These are phyloP conservation scores for Chenopodium quinoa DNA, from an alignment of 148 eudicot genomes.

Conservation along the genomic window DNA sequence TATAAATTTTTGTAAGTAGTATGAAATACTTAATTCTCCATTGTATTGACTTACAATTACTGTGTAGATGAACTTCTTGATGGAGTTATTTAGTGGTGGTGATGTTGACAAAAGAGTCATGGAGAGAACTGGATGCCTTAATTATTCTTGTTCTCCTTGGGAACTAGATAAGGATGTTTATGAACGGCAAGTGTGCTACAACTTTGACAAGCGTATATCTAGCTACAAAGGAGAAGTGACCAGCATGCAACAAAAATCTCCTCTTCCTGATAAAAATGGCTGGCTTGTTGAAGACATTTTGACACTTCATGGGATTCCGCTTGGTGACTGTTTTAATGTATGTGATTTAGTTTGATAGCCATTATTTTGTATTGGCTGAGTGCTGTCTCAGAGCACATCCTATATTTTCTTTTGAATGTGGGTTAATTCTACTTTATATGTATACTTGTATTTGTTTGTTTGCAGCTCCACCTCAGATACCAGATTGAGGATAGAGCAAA, in stretches of 20 bases:
- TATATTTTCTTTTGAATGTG: neutral
- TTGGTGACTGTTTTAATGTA: constrained; percentile 84
- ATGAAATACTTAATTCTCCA: neutral
- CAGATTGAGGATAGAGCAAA: constrained; percentile 73
- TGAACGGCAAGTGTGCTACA: constrained; percentile 81
- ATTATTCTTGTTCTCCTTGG: constrained; percentile 84
- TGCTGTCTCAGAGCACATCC: constrained; percentile 6
- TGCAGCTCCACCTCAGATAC: constrained; percentile 84
- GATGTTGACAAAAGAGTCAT: constrained; percentile 69
- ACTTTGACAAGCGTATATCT: constrained; percentile 67
- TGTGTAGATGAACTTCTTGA: constrained; percentile 61
- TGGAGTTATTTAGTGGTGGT: constrained; percentile 80
- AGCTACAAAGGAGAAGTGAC: constrained; percentile 93
- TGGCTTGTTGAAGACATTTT: constrained; percentile 91
- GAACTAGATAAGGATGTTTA: constrained; percentile 72
- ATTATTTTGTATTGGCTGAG: neutral
- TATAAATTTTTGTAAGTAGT: neutral
- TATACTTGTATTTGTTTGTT: constrained; percentile 4
- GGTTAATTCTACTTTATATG: neutral
- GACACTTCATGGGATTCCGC: constrained; percentile 92
- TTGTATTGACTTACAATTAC: constrained; percentile 5
- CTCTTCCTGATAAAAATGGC: constrained; percentile 64
- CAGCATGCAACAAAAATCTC: constrained; percentile 75
- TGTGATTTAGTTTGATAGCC: constrained; percentile 3
- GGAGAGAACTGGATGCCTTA: constrained; percentile 83